Conservation (phyloP, 2,329 filamentous ascomycete genomes). For the Plectosphaerella plurivora region DNA sequence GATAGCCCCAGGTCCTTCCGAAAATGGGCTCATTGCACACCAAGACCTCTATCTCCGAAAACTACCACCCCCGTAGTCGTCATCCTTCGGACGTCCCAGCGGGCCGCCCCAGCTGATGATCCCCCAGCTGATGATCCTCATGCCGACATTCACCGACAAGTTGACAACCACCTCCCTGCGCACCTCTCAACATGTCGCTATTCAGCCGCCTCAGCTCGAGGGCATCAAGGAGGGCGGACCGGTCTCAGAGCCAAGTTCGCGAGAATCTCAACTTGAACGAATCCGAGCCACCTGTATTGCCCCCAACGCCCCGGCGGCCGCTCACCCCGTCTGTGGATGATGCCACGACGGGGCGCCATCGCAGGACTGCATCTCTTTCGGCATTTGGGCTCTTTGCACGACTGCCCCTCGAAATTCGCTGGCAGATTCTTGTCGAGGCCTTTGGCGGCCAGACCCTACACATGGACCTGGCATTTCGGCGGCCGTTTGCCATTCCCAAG, state of each 20-base stretch:
- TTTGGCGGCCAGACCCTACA: slow-evolving; percentile 16
- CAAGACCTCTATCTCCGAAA: no score
- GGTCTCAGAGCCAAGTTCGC: background rate
- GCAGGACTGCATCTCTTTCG: background rate
- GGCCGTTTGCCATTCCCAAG: slow-evolving; percentile 7
- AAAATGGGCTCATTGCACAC: no score
- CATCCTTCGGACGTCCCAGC: no score
- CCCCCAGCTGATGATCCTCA: no score
- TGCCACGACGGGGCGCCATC: background rate
- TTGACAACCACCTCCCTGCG: background rate
- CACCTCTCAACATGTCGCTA: background rate
- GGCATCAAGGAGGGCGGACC: background rate
- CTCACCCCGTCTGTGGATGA: background rate
- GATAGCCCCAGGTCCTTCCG: no score
- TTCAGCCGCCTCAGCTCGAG: background rate
- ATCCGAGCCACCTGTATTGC: background rate
- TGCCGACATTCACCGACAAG: no score
- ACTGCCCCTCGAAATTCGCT: slow-evolving; percentile 20
- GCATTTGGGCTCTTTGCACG: slow-evolving; percentile 3
- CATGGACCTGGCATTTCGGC: slow-evolving; percentile 16
- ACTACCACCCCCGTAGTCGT: no score
- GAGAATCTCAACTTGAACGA: background rate
- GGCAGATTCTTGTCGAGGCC: slow-evolving; percentile 15
- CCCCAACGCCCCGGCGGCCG: background rate
- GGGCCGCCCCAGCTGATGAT: no score